Evolutionary conservation across 345 rosid species (phyloP), one percentile per base, ranked within the genome.

Genomic region (Eutrema heterophyllum): DNA sequence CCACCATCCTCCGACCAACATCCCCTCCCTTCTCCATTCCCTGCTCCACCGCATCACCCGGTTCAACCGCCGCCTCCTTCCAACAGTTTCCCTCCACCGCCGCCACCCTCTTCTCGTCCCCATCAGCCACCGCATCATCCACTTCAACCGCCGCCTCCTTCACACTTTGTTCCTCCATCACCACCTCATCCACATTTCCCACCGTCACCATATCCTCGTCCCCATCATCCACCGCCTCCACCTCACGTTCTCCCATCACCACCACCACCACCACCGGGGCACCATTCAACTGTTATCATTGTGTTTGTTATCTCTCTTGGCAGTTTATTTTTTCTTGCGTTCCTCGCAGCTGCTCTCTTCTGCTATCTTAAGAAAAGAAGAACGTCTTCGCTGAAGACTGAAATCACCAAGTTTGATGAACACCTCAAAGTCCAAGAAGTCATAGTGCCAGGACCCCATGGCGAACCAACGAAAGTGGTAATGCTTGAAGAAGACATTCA

Each of bases 291-390:
- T 14, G 77, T 85, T 56, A 80, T 85, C 69, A n/a, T 86, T 50
- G 71, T 88, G 36, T 78, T 85, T 55, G 82, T 88, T 64, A 84
- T 85, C 39, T 86, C 90, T 46, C 83, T 86, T 5, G 91, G 93
- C 33, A 80, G 91, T 24, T 78, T 86, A 11, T 84, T 86, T 67
- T 78, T 86, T 57, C 83, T 88, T 41, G 88, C 89, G 32, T 85
- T 85, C 81, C 82, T 85, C 52, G 79, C 93, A 44, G 87, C 83
- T 68, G 86, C 86, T 50, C 83, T 86, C 49, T 80, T 83, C 73
- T 78, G 84, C 82, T 72, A 80, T 33, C 78, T 81, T 70, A 88
- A 83, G 82, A 82, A 65, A 75, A 83, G 69, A 81, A 86, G 83
- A 76, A 76, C 35, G 65, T 56, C 21, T 33, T 75, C 72, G 50